Base-by-base conservation (phyloP, 2,329 filamentous ascomycete genomes). In the Venturia effusa region DNA sequence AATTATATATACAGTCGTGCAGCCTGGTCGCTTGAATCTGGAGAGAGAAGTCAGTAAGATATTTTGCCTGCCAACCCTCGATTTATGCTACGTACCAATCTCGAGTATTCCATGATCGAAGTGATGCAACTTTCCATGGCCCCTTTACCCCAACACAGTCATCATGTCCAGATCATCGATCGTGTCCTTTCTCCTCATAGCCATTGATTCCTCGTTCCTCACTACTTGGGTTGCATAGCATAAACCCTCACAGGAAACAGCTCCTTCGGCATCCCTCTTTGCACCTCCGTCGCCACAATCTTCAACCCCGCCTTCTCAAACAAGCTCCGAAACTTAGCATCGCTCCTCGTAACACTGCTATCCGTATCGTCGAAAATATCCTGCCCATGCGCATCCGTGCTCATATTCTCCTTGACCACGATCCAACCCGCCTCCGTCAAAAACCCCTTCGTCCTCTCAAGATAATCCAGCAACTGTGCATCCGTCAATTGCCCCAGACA, bases 401-500 rank as follows among this genome's bases (percentile, higher is more conserved):
- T 83, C 66, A 90, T 71, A 70, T 96, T 97, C 78, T 97, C 92
- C 78, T 94, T 94, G 64, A 92, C 79, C 10, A 92, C 81, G 19
- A 93, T 84, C 70, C 84, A 77, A 2, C 83, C 83, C 2, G 57
- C 64, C 39, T 61, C 59, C 80, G 70, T 0, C 78, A 13, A 67
- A 71, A 22, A 74, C 63, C 59, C 73, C 69, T 66, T 80, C 81
- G 72, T 89, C 32, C 84, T 79, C 64, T 76, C 69, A 19, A 97
- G 75, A 70, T 87, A 96, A 1, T 77, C 77, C 0, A 88, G 78
- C 4, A 97, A 72, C 72, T 95, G 85, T 8, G 75, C 75, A 71
- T 96, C 91, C 0, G 84, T 91, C 63, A 96, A 77, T 73, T 97
- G 88, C 30, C 90, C 88, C 8, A 93, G 75, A 74, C 92, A 97